Evolutionary conservation across 768 basidiomycete genomes (phyloP).

Genomic region (Boletus sp.): DNA sequence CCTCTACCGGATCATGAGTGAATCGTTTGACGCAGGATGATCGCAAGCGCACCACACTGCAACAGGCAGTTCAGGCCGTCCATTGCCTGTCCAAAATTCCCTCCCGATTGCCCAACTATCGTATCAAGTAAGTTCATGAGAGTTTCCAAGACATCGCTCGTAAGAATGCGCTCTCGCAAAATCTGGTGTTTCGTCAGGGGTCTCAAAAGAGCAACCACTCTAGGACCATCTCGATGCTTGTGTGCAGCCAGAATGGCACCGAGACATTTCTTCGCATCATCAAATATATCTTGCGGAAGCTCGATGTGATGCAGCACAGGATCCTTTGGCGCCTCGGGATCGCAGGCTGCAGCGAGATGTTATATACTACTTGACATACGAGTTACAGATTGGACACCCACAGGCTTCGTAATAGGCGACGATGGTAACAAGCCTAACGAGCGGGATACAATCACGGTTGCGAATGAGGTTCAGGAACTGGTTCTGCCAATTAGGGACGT

Average conservation of each 20-base stretch:
- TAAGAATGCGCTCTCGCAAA: conserved; percentile 16
- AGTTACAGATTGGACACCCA: background rate
- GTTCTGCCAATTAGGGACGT: background rate
- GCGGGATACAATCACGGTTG: background rate
- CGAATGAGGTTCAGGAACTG: background rate
- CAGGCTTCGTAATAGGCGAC: conserved; percentile 21
- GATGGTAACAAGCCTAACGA: background rate
- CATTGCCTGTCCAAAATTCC: conserved; percentile 21
- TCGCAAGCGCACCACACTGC: conserved; percentile 12
- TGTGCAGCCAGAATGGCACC: conserved; percentile 4
- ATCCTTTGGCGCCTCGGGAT: background rate
- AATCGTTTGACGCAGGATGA: background rate
- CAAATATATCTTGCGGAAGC: background rate
- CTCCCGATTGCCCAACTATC: background rate
- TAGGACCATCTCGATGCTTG: conserved; percentile 19
- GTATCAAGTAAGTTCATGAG: conserved; percentile 13
- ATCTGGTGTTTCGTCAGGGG: conserved; percentile 19
- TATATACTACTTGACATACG: too few species aligned
- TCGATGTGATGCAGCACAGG: background rate
- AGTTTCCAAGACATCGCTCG: conserved; percentile 8
- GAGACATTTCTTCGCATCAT: conserved; percentile 16
- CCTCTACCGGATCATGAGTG: conserved; percentile 1
- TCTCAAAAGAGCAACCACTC: conserved; percentile 22
- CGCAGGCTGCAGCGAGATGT: conserved; percentile 3
- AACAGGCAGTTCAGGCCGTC: conserved; percentile 17